Evolutionary conservation across 805 yeast genomes (phyloP).

Genomic region (Kodamaea neixiangensis): DNA sequence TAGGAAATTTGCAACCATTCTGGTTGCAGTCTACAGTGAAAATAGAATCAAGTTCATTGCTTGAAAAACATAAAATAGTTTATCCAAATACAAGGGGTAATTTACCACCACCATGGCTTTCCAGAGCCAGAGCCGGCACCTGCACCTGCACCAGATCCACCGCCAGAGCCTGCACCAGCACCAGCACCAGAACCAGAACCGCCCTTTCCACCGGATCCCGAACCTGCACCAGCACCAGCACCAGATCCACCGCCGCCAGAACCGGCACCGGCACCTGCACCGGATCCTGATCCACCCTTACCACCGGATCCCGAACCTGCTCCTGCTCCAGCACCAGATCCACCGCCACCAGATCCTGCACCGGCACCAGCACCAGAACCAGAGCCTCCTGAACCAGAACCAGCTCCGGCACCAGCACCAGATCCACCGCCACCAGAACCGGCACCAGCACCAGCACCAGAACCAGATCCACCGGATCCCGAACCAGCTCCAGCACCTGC

Average conservation of each 20-base stretch:
- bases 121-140: conserved; percentile 8
- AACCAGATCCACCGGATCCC: background rate
- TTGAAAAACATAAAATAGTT: background rate
- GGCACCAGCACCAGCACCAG: background rate
- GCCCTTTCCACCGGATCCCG: conserved; percentile 2
- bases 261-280: conserved; percentile 3
- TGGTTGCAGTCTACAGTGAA: background rate
- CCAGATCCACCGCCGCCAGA: background rate
- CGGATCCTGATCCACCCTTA: conserved; percentile 2
- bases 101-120: background rate
- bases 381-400: background rate
- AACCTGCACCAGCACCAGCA: conserved; percentile 6
- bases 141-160: conserved; percentile 3
- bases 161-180: conserved; percentile 5
- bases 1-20: no score
- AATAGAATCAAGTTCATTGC: background rate
- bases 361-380: conserved; percentile 5
- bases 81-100: background rate
- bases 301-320: conserved; percentile 1
- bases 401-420: background rate
- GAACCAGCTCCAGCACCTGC: conserved; percentile 5
- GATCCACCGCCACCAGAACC: background rate
- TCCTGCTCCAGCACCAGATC: conserved; percentile 4
- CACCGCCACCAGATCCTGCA: conserved; percentile 5
- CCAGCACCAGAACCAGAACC: conserved; percentile 7